Conservation (phyloP, 2,329 filamentous ascomycete species). For the Triangularia setosa region DNA sequence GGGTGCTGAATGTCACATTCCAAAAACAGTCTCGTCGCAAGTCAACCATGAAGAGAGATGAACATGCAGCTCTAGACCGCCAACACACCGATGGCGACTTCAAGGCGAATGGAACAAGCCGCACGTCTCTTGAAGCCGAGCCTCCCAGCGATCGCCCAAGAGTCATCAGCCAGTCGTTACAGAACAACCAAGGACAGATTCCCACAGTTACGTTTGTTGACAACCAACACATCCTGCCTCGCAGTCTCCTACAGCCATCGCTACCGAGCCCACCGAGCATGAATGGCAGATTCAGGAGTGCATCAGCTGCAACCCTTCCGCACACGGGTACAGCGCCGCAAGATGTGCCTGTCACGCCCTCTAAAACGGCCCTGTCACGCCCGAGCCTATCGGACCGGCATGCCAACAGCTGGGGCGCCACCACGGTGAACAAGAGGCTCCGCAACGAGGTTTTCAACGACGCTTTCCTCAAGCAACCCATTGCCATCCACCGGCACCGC, state of each 20-base stretch:
- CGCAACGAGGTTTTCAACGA: conserved; percentile 91
- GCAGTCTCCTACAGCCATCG: conserved; percentile 69
- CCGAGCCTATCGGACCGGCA: conserved; percentile 52
- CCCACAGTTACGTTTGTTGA: conserved; percentile 92
- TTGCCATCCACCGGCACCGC: conserved; percentile 74
- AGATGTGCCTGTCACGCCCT: background rate
- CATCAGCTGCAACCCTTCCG: conserved; percentile 31
- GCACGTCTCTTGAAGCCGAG: conserved; percentile 17
- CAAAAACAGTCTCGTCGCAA: conserved; percentile 73
- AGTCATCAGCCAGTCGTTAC: conserved; percentile 70
- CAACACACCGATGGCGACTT: conserved; percentile 30
- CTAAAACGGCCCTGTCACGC: conserved; percentile 23
- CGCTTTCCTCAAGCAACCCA: conserved; percentile 79
- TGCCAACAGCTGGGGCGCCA: conserved; percentile 79
- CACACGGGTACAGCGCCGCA: conserved; percentile 16
- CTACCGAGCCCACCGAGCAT: conserved; percentile 17
- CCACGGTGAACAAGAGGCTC: conserved; percentile 81
- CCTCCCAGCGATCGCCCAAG: conserved; percentile 35
- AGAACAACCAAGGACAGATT: conserved; percentile 60
- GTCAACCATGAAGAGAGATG: conserved; percentile 51
- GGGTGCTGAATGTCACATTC: conserved; percentile 93
- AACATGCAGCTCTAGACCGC: conserved; percentile 34
- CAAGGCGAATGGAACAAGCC: conserved; percentile 21
- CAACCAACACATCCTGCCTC: conserved; percentile 88
- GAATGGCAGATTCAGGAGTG: conserved; percentile 35